phyloP scores from a whole-genome alignment of 1,139 yeast species.

The Scheffersomyces segobiensis region DNA sequence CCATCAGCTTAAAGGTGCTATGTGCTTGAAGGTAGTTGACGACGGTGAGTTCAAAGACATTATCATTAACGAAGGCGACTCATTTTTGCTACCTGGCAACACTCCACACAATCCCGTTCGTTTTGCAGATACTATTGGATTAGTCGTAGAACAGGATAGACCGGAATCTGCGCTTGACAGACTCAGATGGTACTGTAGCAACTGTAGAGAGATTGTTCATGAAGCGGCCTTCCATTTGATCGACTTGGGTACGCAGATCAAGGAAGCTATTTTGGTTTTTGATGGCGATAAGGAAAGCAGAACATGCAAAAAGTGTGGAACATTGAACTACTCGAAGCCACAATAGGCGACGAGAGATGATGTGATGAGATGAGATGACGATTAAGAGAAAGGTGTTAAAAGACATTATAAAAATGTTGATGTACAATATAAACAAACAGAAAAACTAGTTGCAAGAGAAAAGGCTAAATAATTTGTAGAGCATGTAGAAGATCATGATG shows the following conservation, averaged over 20 bases:
- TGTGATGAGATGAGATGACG: not conserved
- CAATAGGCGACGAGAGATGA: conserved; percentile 19
- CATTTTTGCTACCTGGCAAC: conserved; percentile 80
- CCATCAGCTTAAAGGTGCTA: conserved; percentile 80
- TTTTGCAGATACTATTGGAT: conserved; percentile 80
- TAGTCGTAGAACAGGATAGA: conserved; percentile 93
- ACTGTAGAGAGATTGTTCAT: conserved; percentile 64
- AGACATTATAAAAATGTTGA: too few species aligned
- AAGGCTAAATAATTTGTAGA: not conserved
- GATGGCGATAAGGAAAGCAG: conserved; percentile 63
- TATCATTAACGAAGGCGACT: conserved; percentile 79
- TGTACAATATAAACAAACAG: not conserved
- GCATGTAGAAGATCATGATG: too few species aligned
- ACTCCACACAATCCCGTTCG: conserved; percentile 91
- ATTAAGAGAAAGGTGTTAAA: too few species aligned
- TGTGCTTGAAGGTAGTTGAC: conserved; percentile 86
- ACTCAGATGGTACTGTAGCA: conserved; percentile 83
- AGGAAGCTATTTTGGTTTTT: conserved; percentile 73
- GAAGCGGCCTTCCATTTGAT: conserved; percentile 72
- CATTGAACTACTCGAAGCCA: conserved; percentile 64
- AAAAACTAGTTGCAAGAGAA: not conserved
- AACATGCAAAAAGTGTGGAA: conserved; percentile 76
- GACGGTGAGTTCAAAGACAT: conserved; percentile 76
- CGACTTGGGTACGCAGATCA: conserved; percentile 90
- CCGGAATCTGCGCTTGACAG: conserved; percentile 69